Evolutionary conservation across 1,139 yeast species (phyloP).

Genomic region (Pneumocystis carinii): DNA sequence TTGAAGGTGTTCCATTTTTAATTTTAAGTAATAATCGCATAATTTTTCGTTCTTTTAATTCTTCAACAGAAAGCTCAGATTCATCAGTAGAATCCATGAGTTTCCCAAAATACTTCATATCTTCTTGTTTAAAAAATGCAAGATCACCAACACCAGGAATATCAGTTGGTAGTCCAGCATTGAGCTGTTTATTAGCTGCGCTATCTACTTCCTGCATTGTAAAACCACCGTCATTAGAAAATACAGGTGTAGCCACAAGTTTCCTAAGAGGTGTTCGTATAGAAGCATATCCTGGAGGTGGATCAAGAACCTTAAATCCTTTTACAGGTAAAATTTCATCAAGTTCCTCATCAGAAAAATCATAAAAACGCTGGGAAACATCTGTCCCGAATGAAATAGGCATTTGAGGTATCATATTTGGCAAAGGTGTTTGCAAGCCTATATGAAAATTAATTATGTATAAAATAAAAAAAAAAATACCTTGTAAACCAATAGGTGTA

Average conservation of each 20-base stretch:
- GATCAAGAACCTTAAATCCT: constrained; percentile 36
- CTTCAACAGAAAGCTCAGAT: constrained; percentile 33
- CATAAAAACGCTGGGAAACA: constrained; percentile 22
- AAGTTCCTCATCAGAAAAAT: constrained; percentile 36
- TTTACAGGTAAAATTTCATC: constrained; percentile 38
- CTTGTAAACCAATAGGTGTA: constrained; percentile 14
- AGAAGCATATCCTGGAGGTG: constrained; percentile 37
- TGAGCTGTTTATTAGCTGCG: constrained; percentile 19
- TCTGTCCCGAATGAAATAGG: constrained; percentile 1
- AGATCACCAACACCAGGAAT: constrained; percentile 52
- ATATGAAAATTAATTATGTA: neutral
- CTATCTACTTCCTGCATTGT: constrained; percentile 14
- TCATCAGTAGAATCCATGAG: constrained; percentile 32
- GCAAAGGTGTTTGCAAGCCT: constrained; percentile 26
- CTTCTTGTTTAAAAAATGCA: constrained; percentile 56
- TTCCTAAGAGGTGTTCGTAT: constrained; percentile 18
- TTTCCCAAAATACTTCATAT: constrained; percentile 55
- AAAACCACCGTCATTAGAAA: constrained; percentile 19
- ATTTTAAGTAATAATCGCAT: constrained; percentile 51
- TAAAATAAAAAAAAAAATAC: neutral
- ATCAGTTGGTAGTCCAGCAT: constrained; percentile 32
- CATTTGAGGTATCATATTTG: constrained; percentile 17
- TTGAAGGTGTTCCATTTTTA: constrained; percentile 60
- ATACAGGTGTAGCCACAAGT: constrained; percentile 26
- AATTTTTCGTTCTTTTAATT: constrained; percentile 44